phyloP scores from a whole-genome alignment of 139 green algal species.

The Chlorella sp. region DNA sequence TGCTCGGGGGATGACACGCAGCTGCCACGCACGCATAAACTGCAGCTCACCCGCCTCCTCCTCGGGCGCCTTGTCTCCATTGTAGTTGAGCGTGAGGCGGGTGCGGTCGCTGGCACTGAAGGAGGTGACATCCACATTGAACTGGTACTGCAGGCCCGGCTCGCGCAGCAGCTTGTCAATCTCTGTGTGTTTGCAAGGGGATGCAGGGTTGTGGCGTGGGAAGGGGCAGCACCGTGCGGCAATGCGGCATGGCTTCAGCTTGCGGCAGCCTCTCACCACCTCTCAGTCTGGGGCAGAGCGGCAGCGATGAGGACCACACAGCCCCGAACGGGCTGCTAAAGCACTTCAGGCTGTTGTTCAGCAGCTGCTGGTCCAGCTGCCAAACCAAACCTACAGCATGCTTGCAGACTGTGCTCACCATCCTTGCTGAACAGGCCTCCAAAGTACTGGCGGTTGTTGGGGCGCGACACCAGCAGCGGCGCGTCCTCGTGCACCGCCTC shows the following conservation, averaged over 20 bases:
- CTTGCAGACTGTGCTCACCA: background rate
- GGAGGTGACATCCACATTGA: conserved; percentile 74
- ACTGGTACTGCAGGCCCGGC: conserved; percentile 60
- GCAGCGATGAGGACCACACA: too few species aligned
- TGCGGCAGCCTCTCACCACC: too few species aligned
- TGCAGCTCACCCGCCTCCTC: background rate
- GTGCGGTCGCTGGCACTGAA: conserved; percentile 28
- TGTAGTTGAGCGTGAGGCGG: conserved; percentile 67
- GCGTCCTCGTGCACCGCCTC: conserved; percentile 34
- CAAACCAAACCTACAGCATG: too few species aligned
- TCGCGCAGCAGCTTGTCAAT: conserved; percentile 51
- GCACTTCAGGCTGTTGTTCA: too few species aligned
- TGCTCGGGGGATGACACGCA: too few species aligned
- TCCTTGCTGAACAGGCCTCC: conserved; percentile 52
- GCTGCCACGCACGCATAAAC: background rate
- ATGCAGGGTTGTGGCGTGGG: too few species aligned
- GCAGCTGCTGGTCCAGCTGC: too few species aligned
- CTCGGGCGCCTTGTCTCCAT: conserved; percentile 21
- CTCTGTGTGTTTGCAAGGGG: too few species aligned
- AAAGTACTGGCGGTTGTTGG: conserved; percentile 44
- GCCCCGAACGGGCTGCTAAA: too few species aligned
- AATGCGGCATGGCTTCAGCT: too few species aligned
- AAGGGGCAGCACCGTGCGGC: too few species aligned
- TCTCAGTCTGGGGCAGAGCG: too few species aligned
- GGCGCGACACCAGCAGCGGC: conserved; percentile 63